These are phyloP conservation scores for Boletus sp. DNA, from an alignment of 1,284 basidiomycete species.

Conservation along the genomic window DNA sequence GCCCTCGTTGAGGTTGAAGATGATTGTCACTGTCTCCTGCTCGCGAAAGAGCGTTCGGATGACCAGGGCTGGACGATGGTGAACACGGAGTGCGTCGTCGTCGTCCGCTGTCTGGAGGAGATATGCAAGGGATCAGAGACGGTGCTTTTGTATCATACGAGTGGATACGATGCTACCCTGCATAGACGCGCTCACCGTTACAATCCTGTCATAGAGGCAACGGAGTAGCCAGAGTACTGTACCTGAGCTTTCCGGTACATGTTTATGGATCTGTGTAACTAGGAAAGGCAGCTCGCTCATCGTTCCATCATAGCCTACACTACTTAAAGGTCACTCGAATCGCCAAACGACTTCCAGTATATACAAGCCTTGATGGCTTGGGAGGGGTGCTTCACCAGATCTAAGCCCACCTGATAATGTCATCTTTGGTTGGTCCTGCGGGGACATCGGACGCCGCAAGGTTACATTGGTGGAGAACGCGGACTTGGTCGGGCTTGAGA, in stretches of 20 bases:
- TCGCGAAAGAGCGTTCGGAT: slow-evolving; percentile 6
- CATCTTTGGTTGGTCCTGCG: slow-evolving; percentile 35
- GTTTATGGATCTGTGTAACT: too few relatives aligned
- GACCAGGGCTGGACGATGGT: slow-evolving; percentile 18
- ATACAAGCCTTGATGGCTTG: too few relatives aligned
- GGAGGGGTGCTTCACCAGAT: slow-evolving; percentile 1
- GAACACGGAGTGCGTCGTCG: slow-evolving; percentile 21
- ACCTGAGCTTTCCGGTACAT: too few relatives aligned
- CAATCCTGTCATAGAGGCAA: neutral
- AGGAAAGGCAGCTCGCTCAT: too few relatives aligned
- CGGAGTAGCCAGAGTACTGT: slow-evolving; percentile 1
- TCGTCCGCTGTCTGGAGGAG: slow-evolving; percentile 13
- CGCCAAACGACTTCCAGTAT: too few relatives aligned
- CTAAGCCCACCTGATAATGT: slow-evolving; percentile 11
- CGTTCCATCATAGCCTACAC: too few relatives aligned
- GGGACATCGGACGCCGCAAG: slow-evolving; percentile 59
- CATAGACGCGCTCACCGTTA: slow-evolving; percentile 4
- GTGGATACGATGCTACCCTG: neutral
- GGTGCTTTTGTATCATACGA: slow-evolving; percentile 15
- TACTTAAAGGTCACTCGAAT: too few relatives aligned
- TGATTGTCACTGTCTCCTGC: slow-evolving; percentile 16
- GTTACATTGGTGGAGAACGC: slow-evolving; percentile 66
- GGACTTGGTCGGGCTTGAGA: slow-evolving; percentile 57
- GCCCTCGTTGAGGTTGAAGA: neutral
- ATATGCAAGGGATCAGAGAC: slow-evolving; percentile 5